Conservation (phyloP, 176 grass and related monocot species). For the Puccinellia tenuiflora region DNA sequence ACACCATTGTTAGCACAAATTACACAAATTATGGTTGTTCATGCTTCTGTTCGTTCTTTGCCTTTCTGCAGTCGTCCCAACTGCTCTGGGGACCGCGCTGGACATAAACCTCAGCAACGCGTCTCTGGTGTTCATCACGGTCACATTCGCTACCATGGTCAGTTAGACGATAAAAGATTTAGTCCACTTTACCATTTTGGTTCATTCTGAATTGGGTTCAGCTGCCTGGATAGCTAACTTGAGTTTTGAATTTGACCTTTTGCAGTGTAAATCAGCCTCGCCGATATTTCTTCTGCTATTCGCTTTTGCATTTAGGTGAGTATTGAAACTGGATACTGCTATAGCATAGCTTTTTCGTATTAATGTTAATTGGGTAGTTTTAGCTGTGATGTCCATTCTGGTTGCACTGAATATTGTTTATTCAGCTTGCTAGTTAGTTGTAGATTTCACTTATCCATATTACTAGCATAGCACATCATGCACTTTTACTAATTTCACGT, state of each 20-base stretch:
- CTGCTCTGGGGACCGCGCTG: constrained; percentile 89
- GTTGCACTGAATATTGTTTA: not conserved
- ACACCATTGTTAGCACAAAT: no score
- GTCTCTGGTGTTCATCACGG: constrained; percentile 94
- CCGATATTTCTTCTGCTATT: constrained; percentile 95
- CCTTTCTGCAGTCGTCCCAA: constrained; percentile 80
- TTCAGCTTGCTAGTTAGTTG: not conserved
- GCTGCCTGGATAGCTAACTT: constrained; percentile 8
- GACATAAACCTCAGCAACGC: constrained; percentile 99
- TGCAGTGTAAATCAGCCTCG: constrained; percentile 99
- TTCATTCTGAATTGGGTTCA: not conserved
- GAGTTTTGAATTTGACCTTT: constrained; percentile 16
- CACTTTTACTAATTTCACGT: not conserved
- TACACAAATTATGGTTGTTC: not conserved
- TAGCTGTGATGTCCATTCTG: not conserved
- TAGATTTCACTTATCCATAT: not conserved
- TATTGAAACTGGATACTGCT: not conserved
- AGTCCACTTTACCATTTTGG: not conserved
- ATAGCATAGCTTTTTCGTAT: not conserved
- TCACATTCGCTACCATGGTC: constrained; percentile 99
- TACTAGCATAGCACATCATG: not conserved
- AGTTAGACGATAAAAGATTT: constrained; percentile 17
- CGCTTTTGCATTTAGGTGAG: constrained; percentile 97
- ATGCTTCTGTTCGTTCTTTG: constrained; percentile 14
- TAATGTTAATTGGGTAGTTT: not conserved